Evolutionary conservation across 352 stramenopile genomes (phyloP).

Genomic region (Pseudoperonospora humuli): DNA sequence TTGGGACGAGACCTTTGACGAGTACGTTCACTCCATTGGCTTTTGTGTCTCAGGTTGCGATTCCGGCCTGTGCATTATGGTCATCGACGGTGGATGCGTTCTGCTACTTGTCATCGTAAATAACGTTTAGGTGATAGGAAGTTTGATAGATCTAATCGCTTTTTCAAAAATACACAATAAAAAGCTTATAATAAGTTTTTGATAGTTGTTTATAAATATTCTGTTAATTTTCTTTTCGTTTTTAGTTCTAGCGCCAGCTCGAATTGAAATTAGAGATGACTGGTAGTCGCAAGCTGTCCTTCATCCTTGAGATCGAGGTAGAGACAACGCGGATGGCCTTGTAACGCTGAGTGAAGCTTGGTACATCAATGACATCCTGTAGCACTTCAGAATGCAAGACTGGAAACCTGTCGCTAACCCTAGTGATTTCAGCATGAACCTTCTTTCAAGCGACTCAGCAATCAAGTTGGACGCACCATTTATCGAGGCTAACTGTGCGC

Average conservation of each 20-base stretch:
- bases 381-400: neutral
- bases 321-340: neutral
- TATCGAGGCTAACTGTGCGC: neutral
- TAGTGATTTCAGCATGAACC: neutral
- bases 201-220: no score
- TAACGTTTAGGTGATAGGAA: neutral
- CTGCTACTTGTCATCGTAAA: neutral
- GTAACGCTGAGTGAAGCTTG: neutral
- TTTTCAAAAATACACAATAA: neutral
- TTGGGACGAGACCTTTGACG: slow-evolving; percentile 4
- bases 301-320: neutral
- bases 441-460: neutral
- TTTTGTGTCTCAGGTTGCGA: neutral
- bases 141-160: neutral
- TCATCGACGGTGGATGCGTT: neutral
- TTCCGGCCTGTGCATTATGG: neutral
- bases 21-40: slow-evolving; percentile 3
- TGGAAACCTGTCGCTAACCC: neutral
- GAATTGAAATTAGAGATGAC: neutral
- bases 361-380: neutral
- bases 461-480: neutral
- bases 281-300: neutral
- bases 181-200: no score
- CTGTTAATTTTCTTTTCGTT: no score
- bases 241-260: no score